Base-by-base conservation (phyloP, 768 basidiomycete species). In the Rickenella mellea region DNA sequence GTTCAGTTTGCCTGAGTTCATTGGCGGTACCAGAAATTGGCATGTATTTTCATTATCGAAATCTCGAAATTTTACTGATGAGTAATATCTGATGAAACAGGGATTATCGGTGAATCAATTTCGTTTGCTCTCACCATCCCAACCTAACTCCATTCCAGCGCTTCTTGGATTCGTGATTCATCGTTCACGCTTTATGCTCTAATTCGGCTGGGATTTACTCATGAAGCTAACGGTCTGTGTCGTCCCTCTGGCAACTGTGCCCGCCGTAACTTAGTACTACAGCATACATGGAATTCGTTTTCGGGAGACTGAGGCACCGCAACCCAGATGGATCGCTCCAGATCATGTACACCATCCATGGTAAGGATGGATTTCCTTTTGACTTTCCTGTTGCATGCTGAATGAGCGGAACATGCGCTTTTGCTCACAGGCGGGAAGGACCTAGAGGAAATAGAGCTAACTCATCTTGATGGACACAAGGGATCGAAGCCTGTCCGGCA, bases 301-400 rank as follows among this genome's bases (percentile, higher is more conserved):
- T 88, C 48, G 78, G 83, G 42, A 76, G 90, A 39, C 58, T 96
- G 53, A 71, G 82, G 51, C 63, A 90, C 55, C 83, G 81, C 67
- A 92, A 93, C 55, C 73, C 80, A 1, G 91, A 97, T 55, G 93
- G 92, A 2, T 88, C 87, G 31, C 61, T 98, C 19, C 91, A 97
- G 58, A 98, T 94, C 53, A 91, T 97, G 92, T 81, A 93, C 56
- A 94, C 89, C 24, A 97, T 96, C 42, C 90, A 94, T 43, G 91
- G 91, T 73, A 53, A 48, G 55, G 6, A 7, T 9, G 9, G 3
- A 17, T 17, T 36, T 8, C 12, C 14, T 5, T 6, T 33, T 33
- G 5, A 15, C 32, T 19, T 10, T 10, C 24, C 9, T 17, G 12
- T 4, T 19, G 19, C 15, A 11, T 17, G 11, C 9, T 5, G 24